Evolutionary conservation across 106 monocot species (phyloP), one percentile per base, ranked within the genome.

Genomic region (Narthecium ossifragum): DNA sequence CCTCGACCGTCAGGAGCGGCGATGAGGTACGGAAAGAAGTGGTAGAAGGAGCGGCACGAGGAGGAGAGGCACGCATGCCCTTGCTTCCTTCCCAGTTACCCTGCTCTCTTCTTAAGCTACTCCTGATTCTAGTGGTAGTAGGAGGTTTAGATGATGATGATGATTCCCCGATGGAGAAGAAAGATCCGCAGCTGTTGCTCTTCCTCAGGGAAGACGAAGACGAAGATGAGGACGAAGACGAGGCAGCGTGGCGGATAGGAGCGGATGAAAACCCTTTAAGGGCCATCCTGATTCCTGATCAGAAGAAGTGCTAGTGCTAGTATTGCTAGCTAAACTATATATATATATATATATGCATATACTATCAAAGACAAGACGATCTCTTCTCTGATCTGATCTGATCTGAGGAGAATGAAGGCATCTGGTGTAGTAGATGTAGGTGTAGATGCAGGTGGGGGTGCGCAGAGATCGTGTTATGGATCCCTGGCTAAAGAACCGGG

Each of bases 1-100:
- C 60, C 57, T 85, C 84, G 11, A 62, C 72, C 4, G 40, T 43
- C 31, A 6, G 63, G 22, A 73, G 49, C 1, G 73, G 59, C 21
- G 70, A 61, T 40, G 63, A n/a, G 11, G 46, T 1, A 24, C 31
- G 5, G 11, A 8, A 8, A 20, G 23, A 9, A 6, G 62, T 1
- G 20, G 25, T 30, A 8, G 45, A 27, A 37, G 32, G 23, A 8
- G 24, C 8, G 20, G 25, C 22, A 8, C 31, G 21, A 37, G 32
- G 23, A 8, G 24, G 6, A 21, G 48, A 26, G 13, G 23, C 34
- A 8, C 43, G 15, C 13, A 26, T 29, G 28, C 28, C 28, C n/a
- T n/a, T n/a, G n/a, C n/a, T n/a, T n/a, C n/a, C n/a, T n/a, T n/a
- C n/a, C n/a, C n/a, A n/a, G n/a, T n/a, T n/a, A n/a, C n/a, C n/a